Percentiles rank a stretch among this genome's conserved stretches.
Evolutionary conservation across 106 monocot genomes (phyloP).

Genomic region (Dendrobium nobile): DNA sequence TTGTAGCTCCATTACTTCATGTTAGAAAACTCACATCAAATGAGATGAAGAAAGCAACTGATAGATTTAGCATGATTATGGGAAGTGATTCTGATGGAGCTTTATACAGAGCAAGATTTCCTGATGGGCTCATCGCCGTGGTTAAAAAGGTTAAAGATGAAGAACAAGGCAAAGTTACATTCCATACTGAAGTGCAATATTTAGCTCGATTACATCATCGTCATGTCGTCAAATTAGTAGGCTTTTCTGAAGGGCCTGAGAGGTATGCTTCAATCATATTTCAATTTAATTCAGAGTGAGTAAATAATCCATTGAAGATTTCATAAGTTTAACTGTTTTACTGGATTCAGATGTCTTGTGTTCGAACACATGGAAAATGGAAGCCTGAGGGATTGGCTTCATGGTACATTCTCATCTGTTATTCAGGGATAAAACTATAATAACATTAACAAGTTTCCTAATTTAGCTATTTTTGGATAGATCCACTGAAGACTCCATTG

Average conservation of each 20-base stretch:
- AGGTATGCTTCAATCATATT: constrained; percentile 22
- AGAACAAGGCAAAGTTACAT: constrained; percentile 26
- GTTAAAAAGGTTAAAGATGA: constrained; percentile 30
- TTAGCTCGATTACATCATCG: constrained; percentile 66
- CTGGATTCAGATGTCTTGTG: constrained; percentile 59
- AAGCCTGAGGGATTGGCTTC: constrained; percentile 75
- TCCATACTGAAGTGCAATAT: constrained; percentile 42
- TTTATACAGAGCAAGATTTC: constrained; percentile 71
- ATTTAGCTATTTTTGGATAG: constrained; percentile 24
- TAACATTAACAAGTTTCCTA: background rate
- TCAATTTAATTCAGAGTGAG: background rate
- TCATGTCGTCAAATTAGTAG: constrained; percentile 57
- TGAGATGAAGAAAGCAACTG: constrained; percentile 73
- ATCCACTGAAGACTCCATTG: constrained; percentile 86
- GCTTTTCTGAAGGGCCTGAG: constrained; percentile 66
- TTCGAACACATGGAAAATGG: constrained; percentile 86
- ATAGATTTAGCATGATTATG: constrained; percentile 57
- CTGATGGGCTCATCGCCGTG: constrained; percentile 53
- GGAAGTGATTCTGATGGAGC: constrained; percentile 45
- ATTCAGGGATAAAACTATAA: background rate
- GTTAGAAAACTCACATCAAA: constrained; percentile 50
- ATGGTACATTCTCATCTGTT: constrained; percentile 32
- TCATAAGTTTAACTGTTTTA: background rate
- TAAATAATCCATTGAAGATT: background rate
- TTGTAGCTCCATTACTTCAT: background rate